Evolutionary conservation across 164 flowering plant genomes (phyloP).

Genomic region (Hamamelis virginiana): DNA sequence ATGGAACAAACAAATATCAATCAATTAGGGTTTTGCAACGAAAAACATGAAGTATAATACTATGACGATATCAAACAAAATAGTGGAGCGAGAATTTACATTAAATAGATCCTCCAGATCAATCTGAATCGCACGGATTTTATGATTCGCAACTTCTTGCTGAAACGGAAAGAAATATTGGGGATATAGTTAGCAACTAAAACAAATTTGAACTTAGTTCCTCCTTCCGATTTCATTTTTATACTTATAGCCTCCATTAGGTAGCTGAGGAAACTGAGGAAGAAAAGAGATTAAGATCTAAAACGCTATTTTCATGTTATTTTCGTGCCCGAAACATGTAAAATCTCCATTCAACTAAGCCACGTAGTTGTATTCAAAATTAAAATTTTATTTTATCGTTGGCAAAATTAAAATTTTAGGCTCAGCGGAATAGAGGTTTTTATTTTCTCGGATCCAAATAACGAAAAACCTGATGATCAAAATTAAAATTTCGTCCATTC

Average conservation of each 20-base stretch:
- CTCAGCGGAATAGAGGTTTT: too few species aligned
- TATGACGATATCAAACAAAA: not conserved
- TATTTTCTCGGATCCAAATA: too few species aligned
- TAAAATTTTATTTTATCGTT: too few species aligned
- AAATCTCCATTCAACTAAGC: too few species aligned
- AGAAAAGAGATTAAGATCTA: too few species aligned
- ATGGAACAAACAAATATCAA: not conserved
- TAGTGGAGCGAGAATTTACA: slow-evolving; percentile 31
- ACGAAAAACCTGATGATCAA: too few species aligned
- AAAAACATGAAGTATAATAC: not conserved
- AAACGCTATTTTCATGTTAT: too few species aligned
- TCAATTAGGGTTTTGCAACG: not conserved
- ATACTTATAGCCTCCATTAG: not conserved
- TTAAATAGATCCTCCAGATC: slow-evolving; percentile 76
- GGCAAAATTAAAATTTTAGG: too few species aligned
- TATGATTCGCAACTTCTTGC: slow-evolving; percentile 94
- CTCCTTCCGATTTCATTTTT: not conserved
- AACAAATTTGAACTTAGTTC: not conserved
- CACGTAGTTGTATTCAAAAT: too few species aligned
- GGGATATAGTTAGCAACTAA: not conserved
- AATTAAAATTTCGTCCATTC: too few species aligned
- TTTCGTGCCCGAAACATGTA: too few species aligned
- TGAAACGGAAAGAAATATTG: slow-evolving; percentile 26
- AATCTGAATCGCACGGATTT: slow-evolving; percentile 60
- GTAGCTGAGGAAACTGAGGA: too few species aligned